phyloP scores from a whole-genome alignment of 2,329 filamentous ascomycete genomes.

The Neurospora sp. region DNA sequence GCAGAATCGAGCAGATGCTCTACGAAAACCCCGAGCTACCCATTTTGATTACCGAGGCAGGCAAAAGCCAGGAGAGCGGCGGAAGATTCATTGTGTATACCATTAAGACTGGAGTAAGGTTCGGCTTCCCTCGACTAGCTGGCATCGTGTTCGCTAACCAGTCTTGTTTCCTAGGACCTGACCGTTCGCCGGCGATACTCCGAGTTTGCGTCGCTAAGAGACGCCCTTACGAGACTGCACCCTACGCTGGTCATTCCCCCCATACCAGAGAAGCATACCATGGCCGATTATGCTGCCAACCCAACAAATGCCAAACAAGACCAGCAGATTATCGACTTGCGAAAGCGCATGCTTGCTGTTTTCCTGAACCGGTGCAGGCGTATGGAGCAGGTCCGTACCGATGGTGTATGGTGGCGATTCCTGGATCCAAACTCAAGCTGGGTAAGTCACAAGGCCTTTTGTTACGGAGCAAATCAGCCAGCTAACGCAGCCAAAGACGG shows the following conservation, averaged over 20 bases:
- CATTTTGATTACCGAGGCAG: conserved; percentile 87
- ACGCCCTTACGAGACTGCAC: conserved; percentile 82
- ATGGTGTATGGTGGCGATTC: conserved; percentile 97
- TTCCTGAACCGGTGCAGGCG: conserved; percentile 88
- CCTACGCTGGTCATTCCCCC: conserved; percentile 93
- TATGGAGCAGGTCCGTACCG: conserved; percentile 85
- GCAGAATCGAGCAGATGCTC: conserved; percentile 92
- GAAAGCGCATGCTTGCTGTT: conserved; percentile 93
- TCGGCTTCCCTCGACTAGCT: not conserved
- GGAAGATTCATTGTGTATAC: conserved; percentile 96
- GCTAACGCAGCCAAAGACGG: conserved; percentile 51
- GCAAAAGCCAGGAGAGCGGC: conserved; percentile 87
- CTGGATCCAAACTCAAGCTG: conserved; percentile 97
- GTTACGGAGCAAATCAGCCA: not conserved
- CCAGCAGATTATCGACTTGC: conserved; percentile 87
- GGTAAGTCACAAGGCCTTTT: conserved; percentile 43
- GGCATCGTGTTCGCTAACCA: conserved; percentile 4
- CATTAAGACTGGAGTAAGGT: conserved; percentile 78
- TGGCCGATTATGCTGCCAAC: conserved; percentile 97
- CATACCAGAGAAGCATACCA: conserved; percentile 97
- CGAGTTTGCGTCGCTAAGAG: conserved; percentile 85
- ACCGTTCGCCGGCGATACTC: conserved; percentile 94
- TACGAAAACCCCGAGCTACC: conserved; percentile 88
- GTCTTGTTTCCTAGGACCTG: conserved; percentile 56
- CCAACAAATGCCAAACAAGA: conserved; percentile 98